A percentile compares a stretch with the other conserved stretches of the same genome.
Conservation (phyloP, 2,329 filamentous ascomycete genomes). For the Fusarium subglutinans region DNA sequence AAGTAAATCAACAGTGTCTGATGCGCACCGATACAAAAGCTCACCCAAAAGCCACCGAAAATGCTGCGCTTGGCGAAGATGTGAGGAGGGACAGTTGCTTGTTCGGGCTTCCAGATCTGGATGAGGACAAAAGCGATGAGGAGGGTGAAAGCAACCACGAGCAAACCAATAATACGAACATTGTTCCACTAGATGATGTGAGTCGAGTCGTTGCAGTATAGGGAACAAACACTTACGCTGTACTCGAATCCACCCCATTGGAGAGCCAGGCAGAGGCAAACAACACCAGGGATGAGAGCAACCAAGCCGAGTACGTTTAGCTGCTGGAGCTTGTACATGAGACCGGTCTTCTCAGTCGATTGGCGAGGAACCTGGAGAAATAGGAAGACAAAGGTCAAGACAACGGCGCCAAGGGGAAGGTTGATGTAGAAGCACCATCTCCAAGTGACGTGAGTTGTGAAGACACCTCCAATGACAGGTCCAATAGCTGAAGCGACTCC, state of each 20-base stretch:
- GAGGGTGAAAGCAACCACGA: constrained; percentile 53
- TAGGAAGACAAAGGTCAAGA: constrained; percentile 39
- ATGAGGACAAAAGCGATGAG: constrained; percentile 53
- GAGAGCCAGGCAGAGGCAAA: constrained; percentile 58
- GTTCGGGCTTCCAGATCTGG: constrained; percentile 48
- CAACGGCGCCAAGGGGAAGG: constrained; percentile 47
- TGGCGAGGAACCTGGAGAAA: constrained; percentile 28
- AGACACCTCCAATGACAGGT: constrained; percentile 42
- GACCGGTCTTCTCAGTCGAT: constrained; percentile 24
- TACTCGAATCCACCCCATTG: constrained; percentile 52
- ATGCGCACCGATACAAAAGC: constrained; percentile 41
- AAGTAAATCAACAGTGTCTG: constrained; percentile 49
- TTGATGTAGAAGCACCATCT: constrained; percentile 52
- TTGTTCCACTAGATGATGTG: background rate
- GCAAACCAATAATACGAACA: constrained; percentile 37
- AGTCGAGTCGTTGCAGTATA: background rate
- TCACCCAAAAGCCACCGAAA: constrained; percentile 46
- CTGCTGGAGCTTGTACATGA: constrained; percentile 1
- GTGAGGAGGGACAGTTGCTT: constrained; percentile 53
- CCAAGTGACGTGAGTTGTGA: constrained; percentile 45
- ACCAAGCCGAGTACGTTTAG: constrained; percentile 55
- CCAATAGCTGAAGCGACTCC: constrained; percentile 49
- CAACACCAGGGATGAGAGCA: constrained; percentile 60
- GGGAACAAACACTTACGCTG: background rate
- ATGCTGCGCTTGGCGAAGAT: constrained; percentile 55